Percentiles rank a stretch among this genome's conserved stretches.
Evolutionary conservation across 2,329 filamentous ascomycete species (phyloP).

Genomic region (Verticillium klebahnii): DNA sequence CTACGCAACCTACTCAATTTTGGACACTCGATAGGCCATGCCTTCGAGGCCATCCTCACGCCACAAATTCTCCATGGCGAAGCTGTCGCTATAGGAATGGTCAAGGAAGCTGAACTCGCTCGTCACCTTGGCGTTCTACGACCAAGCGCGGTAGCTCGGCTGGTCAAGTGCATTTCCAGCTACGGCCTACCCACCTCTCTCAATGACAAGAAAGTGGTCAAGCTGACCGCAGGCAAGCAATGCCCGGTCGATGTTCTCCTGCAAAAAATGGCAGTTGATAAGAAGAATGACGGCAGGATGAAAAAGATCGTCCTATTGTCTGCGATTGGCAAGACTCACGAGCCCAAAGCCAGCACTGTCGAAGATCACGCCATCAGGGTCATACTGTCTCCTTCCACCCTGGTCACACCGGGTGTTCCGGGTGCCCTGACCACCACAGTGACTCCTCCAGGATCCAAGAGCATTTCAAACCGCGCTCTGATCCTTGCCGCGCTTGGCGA

Average conservation of each 20-base stretch:
- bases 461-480: slow-evolving; percentile 91
- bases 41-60: slow-evolving; percentile 90
- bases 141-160: slow-evolving; percentile 80
- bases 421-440: slow-evolving; percentile 65
- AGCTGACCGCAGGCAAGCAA: slow-evolving; percentile 77
- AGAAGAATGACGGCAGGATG: slow-evolving; percentile 93
- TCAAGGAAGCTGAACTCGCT: slow-evolving; percentile 92
- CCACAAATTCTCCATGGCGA: slow-evolving; percentile 95
- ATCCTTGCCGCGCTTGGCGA: slow-evolving; percentile 87
- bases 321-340: slow-evolving; percentile 81
- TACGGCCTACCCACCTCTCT: slow-evolving; percentile 86
- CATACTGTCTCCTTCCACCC: slow-evolving; percentile 73
- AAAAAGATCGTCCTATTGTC: slow-evolving; percentile 95
- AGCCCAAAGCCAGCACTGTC: slow-evolving; percentile 86
- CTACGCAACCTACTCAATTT: slow-evolving; percentile 94
- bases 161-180: slow-evolving; percentile 91
- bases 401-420: slow-evolving; percentile 69
- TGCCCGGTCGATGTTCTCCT: slow-evolving; percentile 84
- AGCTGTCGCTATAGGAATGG: slow-evolving; percentile 95
- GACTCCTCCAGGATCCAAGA: slow-evolving; percentile 91
- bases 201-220: slow-evolving; percentile 75
- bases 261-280: slow-evolving; percentile 94
- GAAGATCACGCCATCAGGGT: slow-evolving; percentile 78
- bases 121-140: slow-evolving; percentile 82
- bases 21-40: slow-evolving; percentile 96